phyloP scores from a whole-genome alignment of 2,329 filamentous ascomycete species.

The Fusarium sterilihyphosum region DNA sequence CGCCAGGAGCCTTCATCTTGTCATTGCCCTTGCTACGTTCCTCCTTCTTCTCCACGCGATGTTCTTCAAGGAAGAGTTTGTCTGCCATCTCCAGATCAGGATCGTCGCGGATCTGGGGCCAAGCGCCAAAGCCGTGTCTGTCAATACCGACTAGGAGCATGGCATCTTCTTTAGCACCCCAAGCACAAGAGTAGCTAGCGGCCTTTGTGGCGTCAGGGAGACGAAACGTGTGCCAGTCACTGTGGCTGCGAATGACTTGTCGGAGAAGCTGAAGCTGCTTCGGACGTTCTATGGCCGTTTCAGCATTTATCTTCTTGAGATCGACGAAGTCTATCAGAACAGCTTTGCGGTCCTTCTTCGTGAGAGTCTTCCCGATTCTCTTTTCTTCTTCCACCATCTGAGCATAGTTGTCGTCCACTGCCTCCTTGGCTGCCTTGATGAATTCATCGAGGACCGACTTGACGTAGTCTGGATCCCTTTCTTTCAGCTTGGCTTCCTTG shows the following conservation, averaged over 20 bases:
- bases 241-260: constrained; percentile 71
- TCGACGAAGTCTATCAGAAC: constrained; percentile 94
- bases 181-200: constrained; percentile 89
- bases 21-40: constrained; percentile 83
- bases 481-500: constrained; percentile 83
- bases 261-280: constrained; percentile 87
- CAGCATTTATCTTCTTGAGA: constrained; percentile 94
- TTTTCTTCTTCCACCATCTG: constrained; percentile 84
- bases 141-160: constrained; percentile 97
- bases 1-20: constrained; percentile 91
- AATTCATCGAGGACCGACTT: constrained; percentile 81
- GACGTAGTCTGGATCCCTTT: constrained; percentile 84
- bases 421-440: constrained; percentile 65
- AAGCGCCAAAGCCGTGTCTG: constrained; percentile 93
- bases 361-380: constrained; percentile 80
- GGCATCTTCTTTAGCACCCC: constrained; percentile 93
- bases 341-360: constrained; percentile 98
- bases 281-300: constrained; percentile 92
- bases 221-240: constrained; percentile 83
- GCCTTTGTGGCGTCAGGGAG: constrained; percentile 92
- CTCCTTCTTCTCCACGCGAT: constrained; percentile 97
- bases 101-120: constrained; percentile 94
- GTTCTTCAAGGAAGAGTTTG: constrained; percentile 96
- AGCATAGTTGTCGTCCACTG: constrained; percentile 73
- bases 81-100: constrained; percentile 84